Evolutionary conservation across 179 eudicot genomes (phyloP).

Genomic region (Drosera spatulata): DNA sequence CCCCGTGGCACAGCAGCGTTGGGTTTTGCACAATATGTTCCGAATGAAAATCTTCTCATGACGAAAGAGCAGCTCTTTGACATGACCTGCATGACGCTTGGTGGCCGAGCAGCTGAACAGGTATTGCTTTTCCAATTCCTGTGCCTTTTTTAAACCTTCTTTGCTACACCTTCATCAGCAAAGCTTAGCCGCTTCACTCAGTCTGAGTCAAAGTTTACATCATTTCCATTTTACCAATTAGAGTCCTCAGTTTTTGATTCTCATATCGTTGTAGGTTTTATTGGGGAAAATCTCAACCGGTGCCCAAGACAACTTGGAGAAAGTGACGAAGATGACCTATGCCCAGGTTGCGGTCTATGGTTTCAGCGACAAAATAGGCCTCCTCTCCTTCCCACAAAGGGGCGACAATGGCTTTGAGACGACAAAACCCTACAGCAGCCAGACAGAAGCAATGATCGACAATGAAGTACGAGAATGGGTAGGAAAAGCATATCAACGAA

Average conservation of each 20-base stretch:
- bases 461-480: slow-evolving; percentile 85
- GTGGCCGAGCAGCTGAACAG: slow-evolving; percentile 89
- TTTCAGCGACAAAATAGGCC: slow-evolving; percentile 84
- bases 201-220: not conserved
- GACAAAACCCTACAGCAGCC: slow-evolving; percentile 71
- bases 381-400: slow-evolving; percentile 71
- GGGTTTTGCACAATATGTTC: slow-evolving; percentile 83
- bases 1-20: slow-evolving; percentile 97
- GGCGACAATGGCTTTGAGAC: slow-evolving; percentile 52
- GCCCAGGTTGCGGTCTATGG: slow-evolving; percentile 84
- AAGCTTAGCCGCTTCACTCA: too few species aligned
- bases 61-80: slow-evolving; percentile 83
- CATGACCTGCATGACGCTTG: slow-evolving; percentile 82
- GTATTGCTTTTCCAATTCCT: slow-evolving; percentile 10
- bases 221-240: not conserved
- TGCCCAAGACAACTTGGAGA: slow-evolving; percentile 78
- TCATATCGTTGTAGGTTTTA: slow-evolving; percentile 30
- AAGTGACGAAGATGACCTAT: slow-evolving; percentile 84
- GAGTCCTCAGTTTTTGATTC: too few species aligned
- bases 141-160: too few species aligned
- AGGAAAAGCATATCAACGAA: slow-evolving; percentile 53
- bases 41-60: slow-evolving; percentile 75
- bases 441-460: slow-evolving; percentile 71
- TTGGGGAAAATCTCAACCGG: slow-evolving; percentile 77
- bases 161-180: too few species aligned